Evolutionary conservation across 2,329 filamentous ascomycete genomes (phyloP).

Genomic region (Aspergillus eucalypticola): DNA sequence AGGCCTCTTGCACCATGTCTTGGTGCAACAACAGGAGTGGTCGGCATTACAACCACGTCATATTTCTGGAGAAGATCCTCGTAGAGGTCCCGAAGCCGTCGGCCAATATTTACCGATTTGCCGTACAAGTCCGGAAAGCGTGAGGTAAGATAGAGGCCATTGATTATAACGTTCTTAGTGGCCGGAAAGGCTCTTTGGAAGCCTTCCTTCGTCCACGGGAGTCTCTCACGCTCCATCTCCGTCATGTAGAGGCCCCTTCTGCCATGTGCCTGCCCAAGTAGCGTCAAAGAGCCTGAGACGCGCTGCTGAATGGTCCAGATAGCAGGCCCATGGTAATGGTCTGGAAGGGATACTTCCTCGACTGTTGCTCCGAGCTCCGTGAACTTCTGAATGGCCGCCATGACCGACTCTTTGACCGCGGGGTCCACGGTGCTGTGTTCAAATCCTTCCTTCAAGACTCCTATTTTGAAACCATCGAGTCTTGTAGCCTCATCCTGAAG

Average conservation of each 20-base stretch:
- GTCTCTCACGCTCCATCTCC: slow-evolving; percentile 52
- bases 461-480: slow-evolving; percentile 36
- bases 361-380: slow-evolving; percentile 51
- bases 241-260: slow-evolving; percentile 52
- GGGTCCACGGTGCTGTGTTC: slow-evolving; percentile 41
- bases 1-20: slow-evolving; percentile 25
- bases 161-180: slow-evolving; percentile 47
- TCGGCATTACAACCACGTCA: slow-evolving; percentile 47
- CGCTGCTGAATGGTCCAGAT: slow-evolving; percentile 50
- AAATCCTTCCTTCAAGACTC: slow-evolving; percentile 50
- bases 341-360: slow-evolving; percentile 53
- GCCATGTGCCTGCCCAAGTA: slow-evolving; percentile 47
- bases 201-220: slow-evolving; percentile 49
- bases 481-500: slow-evolving; percentile 10
- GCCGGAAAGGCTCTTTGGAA: slow-evolving; percentile 52
- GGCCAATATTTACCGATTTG: slow-evolving; percentile 44
- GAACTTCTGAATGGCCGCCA: slow-evolving; percentile 46
- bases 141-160: slow-evolving; percentile 42
- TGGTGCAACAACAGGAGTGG: slow-evolving; percentile 31
- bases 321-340: slow-evolving; percentile 46
- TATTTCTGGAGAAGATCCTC: slow-evolving; percentile 41
- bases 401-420: slow-evolving; percentile 45
- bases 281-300: slow-evolving; percentile 48
- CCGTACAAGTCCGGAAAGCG: slow-evolving; percentile 44
- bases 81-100: slow-evolving; percentile 43